Evolutionary conservation across 257 asterid genomes (phyloP).

Genomic region (Jaltomata sinuosa): DNA sequence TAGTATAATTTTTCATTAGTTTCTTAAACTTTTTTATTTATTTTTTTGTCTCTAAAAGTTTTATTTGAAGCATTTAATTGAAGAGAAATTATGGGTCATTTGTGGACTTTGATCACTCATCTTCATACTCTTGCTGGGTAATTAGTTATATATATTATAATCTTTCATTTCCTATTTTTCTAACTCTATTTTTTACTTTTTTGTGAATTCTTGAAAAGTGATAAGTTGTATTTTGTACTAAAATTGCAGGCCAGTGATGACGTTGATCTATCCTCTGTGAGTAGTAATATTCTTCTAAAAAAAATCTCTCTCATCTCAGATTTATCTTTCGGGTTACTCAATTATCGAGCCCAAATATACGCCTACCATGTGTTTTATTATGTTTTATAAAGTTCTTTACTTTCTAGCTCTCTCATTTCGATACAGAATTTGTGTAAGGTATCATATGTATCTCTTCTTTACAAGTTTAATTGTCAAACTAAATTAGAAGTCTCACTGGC

Average conservation of each 20-base stretch:
- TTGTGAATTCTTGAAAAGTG: neutral
- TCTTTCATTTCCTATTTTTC: neutral
- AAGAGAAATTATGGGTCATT: slow-evolving; percentile 12
- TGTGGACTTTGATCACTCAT: slow-evolving; percentile 28
- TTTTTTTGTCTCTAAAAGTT: neutral
- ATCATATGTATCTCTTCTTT: neutral
- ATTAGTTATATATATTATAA: neutral
- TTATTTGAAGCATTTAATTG: neutral
- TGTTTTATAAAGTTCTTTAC: neutral
- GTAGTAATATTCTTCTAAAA: neutral
- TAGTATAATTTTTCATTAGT: neutral
- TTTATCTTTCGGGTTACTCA: fast-evolving
- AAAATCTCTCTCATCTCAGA: neutral
- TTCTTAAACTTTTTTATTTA: neutral
- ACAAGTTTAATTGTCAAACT: neutral
- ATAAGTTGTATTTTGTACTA: neutral
- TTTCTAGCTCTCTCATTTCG: neutral
- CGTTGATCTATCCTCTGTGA: slow-evolving; percentile 38
- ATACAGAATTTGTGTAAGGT: neutral
- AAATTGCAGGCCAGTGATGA: slow-evolving; percentile 26
- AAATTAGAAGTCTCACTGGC: no score
- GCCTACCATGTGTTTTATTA: neutral
- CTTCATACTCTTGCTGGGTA: slow-evolving; percentile 32
- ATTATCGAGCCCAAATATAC: neutral
- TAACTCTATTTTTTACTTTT: neutral